phyloP scores from a whole-genome alignment of 441 rosid genomes.

The Omphalea diandra region DNA sequence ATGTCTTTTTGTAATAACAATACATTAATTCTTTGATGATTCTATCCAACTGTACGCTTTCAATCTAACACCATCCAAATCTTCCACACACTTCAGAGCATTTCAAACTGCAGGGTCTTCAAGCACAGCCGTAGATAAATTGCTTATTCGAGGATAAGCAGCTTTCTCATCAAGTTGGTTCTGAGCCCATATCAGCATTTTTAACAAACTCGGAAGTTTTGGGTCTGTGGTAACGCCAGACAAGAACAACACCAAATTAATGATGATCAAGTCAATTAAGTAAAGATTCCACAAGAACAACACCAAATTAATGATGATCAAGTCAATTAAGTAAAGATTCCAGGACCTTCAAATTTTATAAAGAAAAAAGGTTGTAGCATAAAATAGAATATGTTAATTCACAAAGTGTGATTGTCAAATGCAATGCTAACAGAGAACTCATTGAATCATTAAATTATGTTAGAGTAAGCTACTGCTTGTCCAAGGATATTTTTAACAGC shows the following conservation, averaged over 20 bases:
- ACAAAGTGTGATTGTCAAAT: not conserved
- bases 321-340: not conserved
- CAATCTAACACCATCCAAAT: conserved; percentile 13
- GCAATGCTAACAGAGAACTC: not conserved
- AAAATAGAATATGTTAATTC: not conserved
- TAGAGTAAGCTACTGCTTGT: not conserved
- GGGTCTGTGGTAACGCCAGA: conserved; percentile 56
- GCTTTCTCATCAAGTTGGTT: conserved; percentile 88
- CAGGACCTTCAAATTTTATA: not conserved
- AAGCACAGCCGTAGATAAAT: conserved; percentile 65
- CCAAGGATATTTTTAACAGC: not conserved
- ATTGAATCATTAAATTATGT: not conserved
- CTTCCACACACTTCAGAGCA: conserved; percentile 1
- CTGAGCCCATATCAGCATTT: conserved; percentile 92
- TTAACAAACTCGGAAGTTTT: conserved; percentile 86
- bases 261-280: too few relatives aligned
- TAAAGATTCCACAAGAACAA: too few relatives aligned
- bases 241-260: not conserved
- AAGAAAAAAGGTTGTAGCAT: not conserved
- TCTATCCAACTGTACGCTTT: conserved; percentile 20
- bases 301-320: not conserved
- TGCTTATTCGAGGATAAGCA: conserved; percentile 78
- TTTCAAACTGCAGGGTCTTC: conserved; percentile 65
- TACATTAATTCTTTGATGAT: conserved; percentile 25
- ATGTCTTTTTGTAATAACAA: conserved; percentile 19